These are phyloP conservation scores for Colletotrichum karsti DNA, from an alignment of 2,329 filamentous ascomycete species.

Conservation along the genomic window DNA sequence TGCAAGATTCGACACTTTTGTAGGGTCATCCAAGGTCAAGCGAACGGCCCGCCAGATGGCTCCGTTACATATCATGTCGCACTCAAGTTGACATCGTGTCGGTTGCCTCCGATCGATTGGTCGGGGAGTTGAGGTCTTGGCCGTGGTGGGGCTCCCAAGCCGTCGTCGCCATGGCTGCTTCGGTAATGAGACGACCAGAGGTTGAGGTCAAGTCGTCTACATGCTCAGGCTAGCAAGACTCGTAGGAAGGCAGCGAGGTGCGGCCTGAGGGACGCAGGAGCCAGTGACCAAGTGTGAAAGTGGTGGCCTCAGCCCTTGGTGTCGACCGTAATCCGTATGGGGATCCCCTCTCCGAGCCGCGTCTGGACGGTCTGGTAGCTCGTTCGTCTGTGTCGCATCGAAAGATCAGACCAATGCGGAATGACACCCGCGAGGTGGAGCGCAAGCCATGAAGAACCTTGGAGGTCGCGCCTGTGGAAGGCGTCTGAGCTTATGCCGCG, in stretches of 20 bases:
- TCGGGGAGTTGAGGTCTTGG: slow-evolving; percentile 11
- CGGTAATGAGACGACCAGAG: slow-evolving; percentile 24
- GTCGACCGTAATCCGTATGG: slow-evolving; percentile 8
- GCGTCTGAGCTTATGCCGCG: neutral
- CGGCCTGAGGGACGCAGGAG: neutral
- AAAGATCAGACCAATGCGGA: slow-evolving; percentile 26
- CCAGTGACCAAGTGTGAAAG: neutral
- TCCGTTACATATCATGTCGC: slow-evolving; percentile 1
- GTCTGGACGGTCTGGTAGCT: neutral
- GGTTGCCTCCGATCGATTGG: slow-evolving; percentile 16
- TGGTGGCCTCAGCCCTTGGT: neutral
- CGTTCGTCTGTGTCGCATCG: slow-evolving; percentile 15
- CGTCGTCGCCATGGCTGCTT: slow-evolving; percentile 6
- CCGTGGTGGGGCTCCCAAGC: slow-evolving; percentile 1
- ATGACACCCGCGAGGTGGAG: slow-evolving; percentile 22
- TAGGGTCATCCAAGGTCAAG: neutral
- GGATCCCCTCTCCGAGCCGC: slow-evolving; percentile 15
- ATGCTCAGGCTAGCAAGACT: neutral
- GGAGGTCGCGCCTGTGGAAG: neutral
- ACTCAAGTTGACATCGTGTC: neutral
- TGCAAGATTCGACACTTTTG: neutral
- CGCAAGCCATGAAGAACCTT: neutral
- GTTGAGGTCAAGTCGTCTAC: slow-evolving; percentile 14
- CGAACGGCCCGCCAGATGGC: neutral
- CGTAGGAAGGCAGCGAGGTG: neutral